Base-by-base conservation (phyloP, 306 rosid species). In the Prunus mume region DNA sequence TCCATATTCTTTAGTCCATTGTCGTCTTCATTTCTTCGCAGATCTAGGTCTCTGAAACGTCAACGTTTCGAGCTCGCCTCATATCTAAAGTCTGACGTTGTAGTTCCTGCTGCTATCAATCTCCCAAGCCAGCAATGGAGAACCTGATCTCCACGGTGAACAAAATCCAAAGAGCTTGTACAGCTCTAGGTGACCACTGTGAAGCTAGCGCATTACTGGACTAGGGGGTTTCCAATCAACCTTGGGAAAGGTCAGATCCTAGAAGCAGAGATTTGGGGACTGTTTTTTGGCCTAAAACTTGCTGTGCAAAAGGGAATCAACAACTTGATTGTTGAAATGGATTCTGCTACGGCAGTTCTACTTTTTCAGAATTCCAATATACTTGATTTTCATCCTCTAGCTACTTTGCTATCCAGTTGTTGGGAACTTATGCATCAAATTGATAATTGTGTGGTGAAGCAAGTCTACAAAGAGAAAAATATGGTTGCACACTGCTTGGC, bases 151-250 rank as follows among this genome's bases (percentile, higher is more conserved):
- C 96, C 25, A 66, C 91, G 80, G 96, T 93, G 27, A 93, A 93
- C 90, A 91, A 90, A 88, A 93, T 93, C 72, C 97, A 93, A 84
- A 85, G 98, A 69, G 97, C 98, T 27, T 91, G 98, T 69, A 93
- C 98, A 12, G 98, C 93, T 70, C 90, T 93, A 28, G 98, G 98
- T 46, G 98, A 93, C 86, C 84, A 93, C 63, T 96, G 98, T 19
- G 98, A 93, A 84, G 92, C 85, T 30, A 88, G 83, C 75, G 90
- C 97, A 17, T 84, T 93, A 66, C 97, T 97, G 3, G 30, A 28
- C 30, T 28, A 3, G 30, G 30, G 4, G 30, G 30, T 3, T 28
- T 28, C 4, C 30, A 28, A 28, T 28, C 30, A 28, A 28, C 30
- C 30, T 28, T 28, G 30, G 30, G 30, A 28, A 28, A 28, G 30